Percentiles rank a stretch among this genome's conserved stretches.
Conservation (phyloP, 345 rosid genomes). For the Luvunga scandens region DNA sequence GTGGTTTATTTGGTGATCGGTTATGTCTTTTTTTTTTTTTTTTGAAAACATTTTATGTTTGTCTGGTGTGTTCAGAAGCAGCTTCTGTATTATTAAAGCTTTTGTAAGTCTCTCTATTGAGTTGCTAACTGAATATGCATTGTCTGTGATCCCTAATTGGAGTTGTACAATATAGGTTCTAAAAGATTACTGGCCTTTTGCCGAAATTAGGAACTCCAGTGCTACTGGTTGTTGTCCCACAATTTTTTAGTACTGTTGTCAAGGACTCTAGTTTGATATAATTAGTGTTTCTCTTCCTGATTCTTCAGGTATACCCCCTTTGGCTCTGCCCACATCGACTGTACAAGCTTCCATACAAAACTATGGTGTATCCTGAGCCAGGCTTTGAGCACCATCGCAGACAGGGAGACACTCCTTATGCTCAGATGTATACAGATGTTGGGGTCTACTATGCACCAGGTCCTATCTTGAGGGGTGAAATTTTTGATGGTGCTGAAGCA, state of each 20-base stretch:
- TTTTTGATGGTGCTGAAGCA: conserved; percentile 79
- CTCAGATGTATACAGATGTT: conserved; percentile 96
- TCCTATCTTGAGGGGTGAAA: conserved; percentile 88
- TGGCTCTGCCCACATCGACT: conserved; percentile 97
- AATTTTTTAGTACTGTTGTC: background rate
- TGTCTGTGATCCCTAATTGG: background rate
- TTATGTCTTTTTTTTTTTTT: too few species aligned
- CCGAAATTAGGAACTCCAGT: background rate
- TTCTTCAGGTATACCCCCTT: conserved; percentile 73
- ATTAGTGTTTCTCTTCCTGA: background rate
- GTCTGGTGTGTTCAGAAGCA: background rate
- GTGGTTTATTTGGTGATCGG: background rate
- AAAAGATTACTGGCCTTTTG: background rate
- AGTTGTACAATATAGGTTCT: background rate
- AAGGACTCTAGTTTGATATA: background rate
- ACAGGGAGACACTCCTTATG: conserved; percentile 88
- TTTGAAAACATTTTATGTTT: background rate
- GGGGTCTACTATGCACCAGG: conserved; percentile 98
- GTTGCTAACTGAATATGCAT: background rate
- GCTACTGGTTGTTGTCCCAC: background rate
- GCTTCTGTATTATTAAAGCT: background rate
- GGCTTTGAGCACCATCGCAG: conserved; percentile 84
- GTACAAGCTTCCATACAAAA: conserved; percentile 80
- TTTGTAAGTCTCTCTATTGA: background rate
- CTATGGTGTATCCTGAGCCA: conserved; percentile 91